These are phyloP conservation scores for Hawksworthiomyces lignivorus DNA, from an alignment of 2,329 filamentous ascomycete genomes.

Conservation along the genomic window DNA sequence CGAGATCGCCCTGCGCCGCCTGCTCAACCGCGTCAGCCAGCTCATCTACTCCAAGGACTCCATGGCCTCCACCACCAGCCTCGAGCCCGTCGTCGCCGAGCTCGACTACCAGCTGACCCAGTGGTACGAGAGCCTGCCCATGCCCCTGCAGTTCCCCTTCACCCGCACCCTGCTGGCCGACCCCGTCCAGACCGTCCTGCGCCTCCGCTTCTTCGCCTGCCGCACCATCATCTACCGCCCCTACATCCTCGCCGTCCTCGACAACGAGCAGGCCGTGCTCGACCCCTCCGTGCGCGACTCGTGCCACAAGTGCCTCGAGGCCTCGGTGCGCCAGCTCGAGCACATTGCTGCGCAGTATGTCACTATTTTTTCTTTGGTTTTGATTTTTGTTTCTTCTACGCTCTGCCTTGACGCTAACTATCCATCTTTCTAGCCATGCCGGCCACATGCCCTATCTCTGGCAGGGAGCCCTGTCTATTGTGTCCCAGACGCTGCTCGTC, in stretches of 20 bases:
- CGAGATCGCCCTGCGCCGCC: slow-evolving; percentile 68
- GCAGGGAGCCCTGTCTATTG: slow-evolving; percentile 76
- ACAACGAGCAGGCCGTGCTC: slow-evolving; percentile 65
- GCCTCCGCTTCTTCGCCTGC: slow-evolving; percentile 76
- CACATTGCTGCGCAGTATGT: slow-evolving; percentile 69
- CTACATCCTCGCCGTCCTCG: slow-evolving; percentile 71
- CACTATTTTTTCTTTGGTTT: slow-evolving; percentile 1
- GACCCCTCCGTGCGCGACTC: slow-evolving; percentile 68
- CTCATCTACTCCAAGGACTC: slow-evolving; percentile 71
- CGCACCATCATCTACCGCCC: slow-evolving; percentile 80
- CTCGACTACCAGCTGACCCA: slow-evolving; percentile 76
- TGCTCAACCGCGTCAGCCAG: slow-evolving; percentile 72
- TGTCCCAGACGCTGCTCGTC: slow-evolving; percentile 71
- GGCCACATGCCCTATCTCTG: slow-evolving; percentile 81
- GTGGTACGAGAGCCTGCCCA: slow-evolving; percentile 74
- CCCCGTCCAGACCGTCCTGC: slow-evolving; percentile 70
- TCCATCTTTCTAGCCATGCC: slow-evolving; percentile 57
- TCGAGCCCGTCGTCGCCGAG: slow-evolving; percentile 72
- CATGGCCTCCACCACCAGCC: slow-evolving; percentile 60
- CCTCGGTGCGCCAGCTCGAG: slow-evolving; percentile 71
- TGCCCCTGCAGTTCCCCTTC: slow-evolving; percentile 70
- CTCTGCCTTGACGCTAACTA: not conserved
- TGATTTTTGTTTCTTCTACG: not conserved
- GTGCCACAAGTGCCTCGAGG: slow-evolving; percentile 75
- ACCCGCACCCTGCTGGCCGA: slow-evolving; percentile 55